Conservation (phyloP, 2,329 filamentous ascomycete genomes). For the Samsoniella hepiali region DNA sequence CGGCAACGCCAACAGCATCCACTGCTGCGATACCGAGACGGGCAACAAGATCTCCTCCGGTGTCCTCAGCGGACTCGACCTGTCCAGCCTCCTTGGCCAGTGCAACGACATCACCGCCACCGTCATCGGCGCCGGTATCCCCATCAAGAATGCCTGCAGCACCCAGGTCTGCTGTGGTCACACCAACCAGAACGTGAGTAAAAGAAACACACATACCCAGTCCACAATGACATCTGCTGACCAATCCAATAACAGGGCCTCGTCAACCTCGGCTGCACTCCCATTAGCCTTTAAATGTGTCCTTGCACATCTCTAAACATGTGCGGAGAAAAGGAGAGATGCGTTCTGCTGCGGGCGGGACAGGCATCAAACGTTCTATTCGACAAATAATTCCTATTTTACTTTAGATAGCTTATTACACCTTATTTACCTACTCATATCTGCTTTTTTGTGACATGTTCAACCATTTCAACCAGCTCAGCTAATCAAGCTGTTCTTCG, state of each 20-base stretch:
- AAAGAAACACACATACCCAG: not conserved
- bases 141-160: not conserved
- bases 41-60: not conserved
- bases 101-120: not conserved
- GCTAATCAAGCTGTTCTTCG: constrained; percentile 26
- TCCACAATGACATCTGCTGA: not conserved
- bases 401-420: not conserved
- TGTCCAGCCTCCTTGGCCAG: not conserved
- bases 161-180: not conserved
- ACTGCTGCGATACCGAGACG: constrained; percentile 1
- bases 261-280: constrained; percentile 11
- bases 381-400: constrained; percentile 5
- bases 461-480: not conserved
- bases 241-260: not conserved
- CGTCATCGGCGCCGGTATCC: not conserved
- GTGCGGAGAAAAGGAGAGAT: not conserved
- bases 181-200: not conserved
- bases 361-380: not conserved
- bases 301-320: not conserved
- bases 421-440: no score
- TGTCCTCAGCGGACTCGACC: not conserved
- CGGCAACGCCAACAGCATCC: constrained; percentile 1
- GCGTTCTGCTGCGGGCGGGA: no score
- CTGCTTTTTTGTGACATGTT: not conserved
- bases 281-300: not conserved